These are phyloP conservation scores for Botrytis aclada DNA, from an alignment of 2,329 filamentous ascomycete genomes.

Conservation along the genomic window DNA sequence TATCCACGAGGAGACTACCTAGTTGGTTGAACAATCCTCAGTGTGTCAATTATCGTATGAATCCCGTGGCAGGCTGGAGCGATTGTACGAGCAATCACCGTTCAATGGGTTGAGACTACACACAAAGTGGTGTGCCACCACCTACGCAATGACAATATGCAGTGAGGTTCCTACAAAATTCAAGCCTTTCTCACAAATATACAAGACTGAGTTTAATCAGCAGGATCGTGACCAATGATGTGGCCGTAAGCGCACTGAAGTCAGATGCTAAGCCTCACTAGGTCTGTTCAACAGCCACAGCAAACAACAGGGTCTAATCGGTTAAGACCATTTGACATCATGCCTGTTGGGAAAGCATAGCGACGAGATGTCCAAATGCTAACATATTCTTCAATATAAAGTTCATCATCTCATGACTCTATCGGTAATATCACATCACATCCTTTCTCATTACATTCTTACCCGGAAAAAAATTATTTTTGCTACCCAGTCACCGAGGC, in stretches of 20 bases:
- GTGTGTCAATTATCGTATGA: background rate
- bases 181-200: background rate
- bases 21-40: background rate
- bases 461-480: background rate
- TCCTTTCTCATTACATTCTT: background rate
- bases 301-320: background rate
- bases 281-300: conserved; percentile 3
- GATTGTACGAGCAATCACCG: background rate
- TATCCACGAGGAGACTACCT: background rate
- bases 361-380: no score
- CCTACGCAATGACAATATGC: background rate
- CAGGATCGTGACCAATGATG: background rate
- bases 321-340: background rate
- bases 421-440: background rate
- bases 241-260: conserved; percentile 10
- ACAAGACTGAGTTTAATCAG: background rate
- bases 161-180: background rate
- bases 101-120: background rate
- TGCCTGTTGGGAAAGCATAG: background rate
- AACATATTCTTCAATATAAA: background rate
- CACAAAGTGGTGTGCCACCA: background rate
- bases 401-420: background rate
- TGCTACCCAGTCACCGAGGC: background rate
- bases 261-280: conserved; percentile 15
- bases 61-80: no score